A percentile compares a stretch with the other conserved stretches of the same genome.
Conservation (phyloP, 1,284 basidiomycete genomes). For the Papiliotrema laurentii region DNA sequence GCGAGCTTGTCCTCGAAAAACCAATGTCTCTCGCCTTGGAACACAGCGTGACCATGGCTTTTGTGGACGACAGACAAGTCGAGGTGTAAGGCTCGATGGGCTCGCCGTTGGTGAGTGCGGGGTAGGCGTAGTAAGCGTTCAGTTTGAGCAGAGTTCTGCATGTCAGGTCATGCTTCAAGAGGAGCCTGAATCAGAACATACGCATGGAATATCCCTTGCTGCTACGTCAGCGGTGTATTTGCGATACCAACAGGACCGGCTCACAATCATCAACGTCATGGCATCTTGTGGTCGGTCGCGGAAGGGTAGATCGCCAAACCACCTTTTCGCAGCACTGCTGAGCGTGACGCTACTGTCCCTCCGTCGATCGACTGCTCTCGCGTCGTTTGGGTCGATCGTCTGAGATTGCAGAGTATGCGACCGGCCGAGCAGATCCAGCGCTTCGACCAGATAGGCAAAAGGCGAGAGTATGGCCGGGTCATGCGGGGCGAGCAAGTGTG, state of each 20-base stretch:
- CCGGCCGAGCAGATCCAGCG: slow-evolving; percentile 43
- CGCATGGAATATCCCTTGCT: slow-evolving; percentile 46
- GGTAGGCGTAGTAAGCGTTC: slow-evolving; percentile 46
- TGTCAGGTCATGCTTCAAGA: background rate
- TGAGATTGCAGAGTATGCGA: slow-evolving; percentile 41
- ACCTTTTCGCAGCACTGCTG: slow-evolving; percentile 32
- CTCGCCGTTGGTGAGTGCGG: slow-evolving; percentile 39
- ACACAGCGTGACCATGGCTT: slow-evolving; percentile 29
- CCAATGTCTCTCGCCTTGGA: slow-evolving; percentile 23
- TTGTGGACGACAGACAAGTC: slow-evolving; percentile 30
- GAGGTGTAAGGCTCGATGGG: slow-evolving; percentile 41
- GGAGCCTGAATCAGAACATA: slow-evolving; percentile 12
- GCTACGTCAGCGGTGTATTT: slow-evolving; percentile 1
- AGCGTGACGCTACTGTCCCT: slow-evolving; percentile 39
- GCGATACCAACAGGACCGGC: slow-evolving; percentile 3
- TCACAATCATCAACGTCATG: slow-evolving; percentile 42
- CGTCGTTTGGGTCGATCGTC: slow-evolving; percentile 38
- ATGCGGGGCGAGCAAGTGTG: slow-evolving; percentile 24
- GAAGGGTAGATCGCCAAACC: slow-evolving; percentile 32
- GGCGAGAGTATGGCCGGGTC: slow-evolving; percentile 24
- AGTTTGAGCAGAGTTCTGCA: slow-evolving; percentile 43
- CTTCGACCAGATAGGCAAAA: slow-evolving; percentile 44
- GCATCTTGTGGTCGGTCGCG: slow-evolving; percentile 10
- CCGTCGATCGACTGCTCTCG: slow-evolving; percentile 34
- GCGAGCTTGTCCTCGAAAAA: slow-evolving; percentile 23